A percentile compares a stretch with the other conserved stretches of the same genome.
These are phyloP conservation scores for Termitomyces sp. DNA, from an alignment of 768 basidiomycete species.

Conservation along the genomic window DNA sequence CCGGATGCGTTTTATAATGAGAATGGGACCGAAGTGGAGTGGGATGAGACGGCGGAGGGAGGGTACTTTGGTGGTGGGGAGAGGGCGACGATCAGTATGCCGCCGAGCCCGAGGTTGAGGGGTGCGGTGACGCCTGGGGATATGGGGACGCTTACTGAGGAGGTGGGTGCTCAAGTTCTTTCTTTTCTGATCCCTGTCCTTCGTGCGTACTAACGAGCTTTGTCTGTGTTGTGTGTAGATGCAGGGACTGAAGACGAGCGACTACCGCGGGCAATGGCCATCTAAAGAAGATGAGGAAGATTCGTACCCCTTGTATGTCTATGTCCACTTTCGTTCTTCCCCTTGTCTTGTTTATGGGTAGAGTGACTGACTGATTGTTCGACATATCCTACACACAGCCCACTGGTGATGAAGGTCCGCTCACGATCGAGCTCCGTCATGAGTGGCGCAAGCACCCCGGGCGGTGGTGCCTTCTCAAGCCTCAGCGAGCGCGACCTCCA, in stretches of 20 bases:
- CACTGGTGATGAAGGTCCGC: constrained; percentile 85
- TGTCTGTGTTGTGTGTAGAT: constrained; percentile 48
- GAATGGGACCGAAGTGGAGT: constrained; percentile 34
- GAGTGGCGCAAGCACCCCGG: constrained; percentile 76
- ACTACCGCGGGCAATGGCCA: constrained; percentile 74
- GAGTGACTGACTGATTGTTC: constrained; percentile 10
- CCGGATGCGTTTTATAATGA: constrained; percentile 83
- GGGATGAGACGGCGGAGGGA: constrained; percentile 26
- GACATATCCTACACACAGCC: constrained; percentile 46
- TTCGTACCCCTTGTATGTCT: constrained; percentile 79
- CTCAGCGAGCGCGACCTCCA: constrained; percentile 85
- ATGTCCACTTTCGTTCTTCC: constrained; percentile 14
- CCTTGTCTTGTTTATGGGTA: background rate
- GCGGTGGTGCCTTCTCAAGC: constrained; percentile 74
- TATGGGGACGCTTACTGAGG: constrained; percentile 85
- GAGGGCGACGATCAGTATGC: constrained; percentile 71
- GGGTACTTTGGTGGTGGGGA: constrained; percentile 47
- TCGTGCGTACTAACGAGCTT: background rate
- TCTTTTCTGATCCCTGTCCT: background rate
- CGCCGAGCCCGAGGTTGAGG: constrained; percentile 82
- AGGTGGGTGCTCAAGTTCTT: constrained; percentile 52
- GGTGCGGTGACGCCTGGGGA: constrained; percentile 93
- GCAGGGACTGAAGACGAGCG: constrained; percentile 83
- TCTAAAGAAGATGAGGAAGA: constrained; percentile 81
- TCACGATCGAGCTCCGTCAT: constrained; percentile 76